Evolutionary conservation across 1,139 yeast species (phyloP), one percentile per base, ranked within the genome.

Genomic region (Wickerhamomyces sp.): DNA sequence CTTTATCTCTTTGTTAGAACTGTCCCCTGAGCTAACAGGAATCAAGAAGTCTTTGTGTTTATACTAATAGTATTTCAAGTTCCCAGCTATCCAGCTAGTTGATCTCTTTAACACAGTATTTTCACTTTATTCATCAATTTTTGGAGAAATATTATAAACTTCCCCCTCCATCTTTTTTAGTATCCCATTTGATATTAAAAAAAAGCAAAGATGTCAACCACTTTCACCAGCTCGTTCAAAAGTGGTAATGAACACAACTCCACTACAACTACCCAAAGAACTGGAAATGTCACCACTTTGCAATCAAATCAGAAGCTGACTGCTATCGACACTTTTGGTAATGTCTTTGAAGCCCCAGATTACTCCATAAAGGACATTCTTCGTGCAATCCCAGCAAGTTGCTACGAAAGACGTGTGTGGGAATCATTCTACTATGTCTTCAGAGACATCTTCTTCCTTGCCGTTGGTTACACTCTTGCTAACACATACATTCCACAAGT

Each of bases 361-460:
- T 78, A 62, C 60, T 59, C 80, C 42, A 78, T 79, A 55, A 78
- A 77, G 65, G 81, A 78, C 38, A 73, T 80, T 39, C 63, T 80
- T 38, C 59, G 66, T 30, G 80, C 78, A 32, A 79, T 80, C 53
- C 87, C 87, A 37, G 60, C 72, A 36, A 75, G 76, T 52, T 78
- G 85, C 53, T 79, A 77, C 60, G 73, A 78, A 49, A 68, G 85
- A 56, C 66, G 72, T 38, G 58, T 76, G 40, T 50, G 63, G 32
- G 59, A 61, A 34, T 76, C 83, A 4, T 61, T 79, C 46, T 70
- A 64, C 43, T 80, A 78, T 52, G 83, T 79, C 13, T 68, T 68
- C 38, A 68, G 87, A 52, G 87, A 80, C 52, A 70, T 79, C 41
- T 55, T 59, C 19, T 58, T 65, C 38, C 61, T 74, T 64, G 56